These are phyloP conservation scores for Penicillium sp. DNA, from an alignment of 2,329 filamentous ascomycete species.

Conservation along the genomic window DNA sequence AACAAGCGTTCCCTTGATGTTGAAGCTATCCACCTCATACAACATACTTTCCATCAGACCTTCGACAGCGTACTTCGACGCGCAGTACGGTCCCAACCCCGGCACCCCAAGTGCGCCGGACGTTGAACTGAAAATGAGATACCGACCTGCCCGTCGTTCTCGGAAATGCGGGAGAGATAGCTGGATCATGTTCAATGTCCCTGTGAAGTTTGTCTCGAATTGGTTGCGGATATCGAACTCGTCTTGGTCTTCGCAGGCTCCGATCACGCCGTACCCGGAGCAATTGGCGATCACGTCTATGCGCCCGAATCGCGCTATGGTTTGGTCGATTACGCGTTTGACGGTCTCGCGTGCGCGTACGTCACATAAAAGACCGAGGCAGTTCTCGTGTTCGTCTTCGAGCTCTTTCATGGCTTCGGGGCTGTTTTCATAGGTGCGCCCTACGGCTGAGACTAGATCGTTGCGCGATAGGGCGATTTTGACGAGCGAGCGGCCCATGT, in stretches of 20 bases:
- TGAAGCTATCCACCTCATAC: constrained; percentile 89
- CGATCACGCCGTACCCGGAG: constrained; percentile 93
- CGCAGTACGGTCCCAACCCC: constrained; percentile 89
- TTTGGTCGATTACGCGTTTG: constrained; percentile 65
- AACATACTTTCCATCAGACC: constrained; percentile 95
- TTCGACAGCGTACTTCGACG: constrained; percentile 95
- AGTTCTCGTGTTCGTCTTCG: constrained; percentile 60
- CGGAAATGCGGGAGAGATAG: constrained; percentile 85
- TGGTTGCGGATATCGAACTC: constrained; percentile 92
- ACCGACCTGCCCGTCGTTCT: constrained; percentile 71
- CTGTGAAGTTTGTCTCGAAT: constrained; percentile 97
- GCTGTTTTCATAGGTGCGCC: constrained; percentile 75
- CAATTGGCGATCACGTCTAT: constrained; percentile 92
- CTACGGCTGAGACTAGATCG: constrained; percentile 84
- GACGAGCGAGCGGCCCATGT: constrained; percentile 89
- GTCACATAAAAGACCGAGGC: constrained; percentile 82
- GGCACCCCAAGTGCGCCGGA: constrained; percentile 91
- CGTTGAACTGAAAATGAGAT: constrained; percentile 92
- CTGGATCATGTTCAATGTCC: constrained; percentile 90
- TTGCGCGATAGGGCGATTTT: constrained; percentile 77
- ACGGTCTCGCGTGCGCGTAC: constrained; percentile 82
- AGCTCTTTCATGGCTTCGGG: constrained; percentile 70
- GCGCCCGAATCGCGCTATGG: constrained; percentile 72
- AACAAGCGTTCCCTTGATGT: constrained; percentile 90
- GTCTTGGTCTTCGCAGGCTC: constrained; percentile 94